Base-by-base conservation (phyloP, 164 flowering plant genomes). In the Magnolia sinica region DNA sequence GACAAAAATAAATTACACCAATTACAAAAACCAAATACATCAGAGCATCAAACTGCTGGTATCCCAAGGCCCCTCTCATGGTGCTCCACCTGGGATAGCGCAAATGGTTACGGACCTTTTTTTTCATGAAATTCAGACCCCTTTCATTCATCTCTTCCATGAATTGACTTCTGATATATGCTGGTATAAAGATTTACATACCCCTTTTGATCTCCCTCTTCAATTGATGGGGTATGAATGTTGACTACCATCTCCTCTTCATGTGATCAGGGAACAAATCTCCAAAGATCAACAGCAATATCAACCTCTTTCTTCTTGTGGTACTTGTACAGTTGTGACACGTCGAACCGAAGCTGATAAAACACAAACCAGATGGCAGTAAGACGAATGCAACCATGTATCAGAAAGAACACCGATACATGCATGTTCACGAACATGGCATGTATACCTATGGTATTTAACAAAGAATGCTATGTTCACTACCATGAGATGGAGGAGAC, bases 261-360 rank as follows among this genome's bases (percentile, higher is more conserved):
- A 2, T 45, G 11, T 19, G 8, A n/a, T 49, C 58, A 70, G 7
- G 96, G 97, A 37, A 87, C 92, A 79, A 92, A 92, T 22, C 97
- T 90, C 98, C 99, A 96, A 59, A 96, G 90, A 79, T 93, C 99
- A 27, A 96, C 98, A 3, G 96, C 94, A 81, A 96, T 84, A 77
- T 96, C 95, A 73, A 96, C 95, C 79, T 91, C 97, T 80, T 87
- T 96, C 85, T 91, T 92, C 91, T 91, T 92, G 76, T 96, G 99
- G 81, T 92, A 94, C 76, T 94, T 94, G 88, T 96, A 94, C 9
- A 91, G 82, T 74, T 90, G 88, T 0, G 95, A 98, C 23, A 96
- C 89, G 79, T 94, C 94, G 75, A 69, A 96, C 18, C 97, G 89
- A 50, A 96, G 97, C 98, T 93, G 90, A 24, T 74, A 76, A 23